Evolutionary conservation across 164 flowering plant genomes (phyloP), one percentile per base, ranked within the genome.

Genomic region (Akebia trifoliata): DNA sequence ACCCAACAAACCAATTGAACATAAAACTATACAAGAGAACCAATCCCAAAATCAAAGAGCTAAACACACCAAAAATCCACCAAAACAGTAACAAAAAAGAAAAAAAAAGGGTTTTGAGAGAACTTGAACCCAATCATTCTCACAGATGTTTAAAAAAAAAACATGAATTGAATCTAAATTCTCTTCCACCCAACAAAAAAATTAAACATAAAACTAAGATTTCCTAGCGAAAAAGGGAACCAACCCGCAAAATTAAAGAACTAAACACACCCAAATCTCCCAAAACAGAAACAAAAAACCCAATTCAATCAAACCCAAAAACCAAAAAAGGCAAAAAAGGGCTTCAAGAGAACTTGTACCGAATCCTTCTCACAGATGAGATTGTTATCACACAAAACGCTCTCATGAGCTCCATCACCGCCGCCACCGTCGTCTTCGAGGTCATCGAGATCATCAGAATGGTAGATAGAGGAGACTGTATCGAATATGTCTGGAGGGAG

Each of bases 391-490:
- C 2, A 5, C 29, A 44, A 24, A 22, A 4, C 50, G n/a, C n/a
- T n/a, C n/a, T n/a, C n/a, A n/a, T n/a, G n/a, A n/a, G n/a, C n/a
- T n/a, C n/a, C n/a, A n/a, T n/a, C n/a, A n/a, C n/a, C n/a, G n/a
- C 26, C 50, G 15, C 22, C 50, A 46, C 25, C 20, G 21, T 18
- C n/a, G 18, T 31, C 20, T 14, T 12, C 31, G 3, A 39, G 70
- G 30, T 40, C 73, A 11, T 12, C 35, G 30, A 7, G 74, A 14
- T 18, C 68, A 14, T 39, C 54, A 22, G 31, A 61, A 22, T 57
- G 26, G 53, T 73, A 88, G 72, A 91, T 86, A n/a, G 85, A 80
- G n/a, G 82, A 76, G 54, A 91, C 86, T 48, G 81, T 34, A 56
- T 74, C 72, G 59, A 74, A 66, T 11, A 87, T 66, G 35, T 86